Evolutionary conservation across 257 asterid species (phyloP).

Genomic region (Salvia hispanica): DNA sequence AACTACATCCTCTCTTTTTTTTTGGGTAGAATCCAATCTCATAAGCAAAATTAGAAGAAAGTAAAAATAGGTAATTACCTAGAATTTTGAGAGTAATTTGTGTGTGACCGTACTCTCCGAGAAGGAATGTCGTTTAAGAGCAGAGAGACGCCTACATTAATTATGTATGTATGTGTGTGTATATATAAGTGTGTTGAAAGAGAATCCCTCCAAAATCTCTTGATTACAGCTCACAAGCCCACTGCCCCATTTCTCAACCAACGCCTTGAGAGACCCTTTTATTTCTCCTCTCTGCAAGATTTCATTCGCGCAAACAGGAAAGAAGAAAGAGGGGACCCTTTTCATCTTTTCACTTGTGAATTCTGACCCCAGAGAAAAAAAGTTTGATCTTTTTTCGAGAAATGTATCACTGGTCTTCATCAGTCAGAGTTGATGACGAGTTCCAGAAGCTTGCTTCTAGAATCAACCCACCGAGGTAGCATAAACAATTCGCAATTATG

Average conservation of each 20-base stretch:
- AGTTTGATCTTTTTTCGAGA: background rate
- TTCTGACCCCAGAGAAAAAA: constrained; percentile 9
- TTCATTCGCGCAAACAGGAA: constrained; percentile 15
- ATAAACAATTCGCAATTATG: constrained; percentile 1
- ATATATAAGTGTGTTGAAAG: constrained; percentile 7
- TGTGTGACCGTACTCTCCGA: background rate
- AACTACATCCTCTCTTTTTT: too few relatives aligned
- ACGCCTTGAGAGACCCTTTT: constrained; percentile 12
- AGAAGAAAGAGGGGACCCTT: constrained; percentile 4
- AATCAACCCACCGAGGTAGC: constrained; percentile 83
- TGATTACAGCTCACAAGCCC: constrained; percentile 39
- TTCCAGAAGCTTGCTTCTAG: constrained; percentile 75
- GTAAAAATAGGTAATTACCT: too few relatives aligned
- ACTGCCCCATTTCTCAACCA: constrained; percentile 33
- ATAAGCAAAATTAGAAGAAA: too few relatives aligned
- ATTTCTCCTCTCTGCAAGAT: constrained; percentile 27
- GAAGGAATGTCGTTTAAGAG: constrained; percentile 1
- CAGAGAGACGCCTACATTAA: background rate
- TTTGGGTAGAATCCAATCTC: too few relatives aligned
- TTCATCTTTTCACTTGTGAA: constrained; percentile 1
- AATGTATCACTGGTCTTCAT: constrained; percentile 66
- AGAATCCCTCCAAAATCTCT: constrained; percentile 37
- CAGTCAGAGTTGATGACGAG: constrained; percentile 66
- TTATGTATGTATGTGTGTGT: background rate
- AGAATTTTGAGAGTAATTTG: too few relatives aligned